These are phyloP conservation scores for Xylaria castorea DNA, from an alignment of 495 filamentous ascomycete species.

Conservation along the genomic window DNA sequence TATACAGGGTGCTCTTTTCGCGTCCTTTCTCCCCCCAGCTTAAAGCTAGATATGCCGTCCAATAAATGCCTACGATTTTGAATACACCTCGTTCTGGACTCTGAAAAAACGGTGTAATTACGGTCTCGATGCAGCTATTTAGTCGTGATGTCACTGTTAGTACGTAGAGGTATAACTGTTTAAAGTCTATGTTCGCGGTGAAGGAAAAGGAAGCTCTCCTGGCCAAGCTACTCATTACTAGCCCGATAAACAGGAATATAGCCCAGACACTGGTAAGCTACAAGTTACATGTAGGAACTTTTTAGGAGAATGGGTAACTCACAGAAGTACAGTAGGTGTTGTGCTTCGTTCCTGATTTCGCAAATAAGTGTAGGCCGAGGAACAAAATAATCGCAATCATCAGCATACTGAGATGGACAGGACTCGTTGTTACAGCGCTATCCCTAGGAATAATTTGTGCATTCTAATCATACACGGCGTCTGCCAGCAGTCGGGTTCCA, in stretches of 20 bases:
- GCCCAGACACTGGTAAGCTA: not conserved
- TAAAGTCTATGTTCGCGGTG: not conserved
- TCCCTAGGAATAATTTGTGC: not conserved
- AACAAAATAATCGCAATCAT: not conserved
- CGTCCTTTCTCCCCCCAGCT: conserved; percentile 95
- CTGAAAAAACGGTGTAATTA: not conserved
- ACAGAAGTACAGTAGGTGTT: not conserved
- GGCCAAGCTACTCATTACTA: too few relatives aligned
- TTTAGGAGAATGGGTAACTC: not conserved
- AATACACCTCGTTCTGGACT: not conserved
- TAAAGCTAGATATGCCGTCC: conserved; percentile 37
- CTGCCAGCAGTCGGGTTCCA: not conserved
- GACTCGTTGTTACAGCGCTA: not conserved
- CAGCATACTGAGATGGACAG: not conserved
- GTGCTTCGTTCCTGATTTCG: not conserved
- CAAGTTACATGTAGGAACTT: not conserved
- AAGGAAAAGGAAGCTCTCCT: not conserved
- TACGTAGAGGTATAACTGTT: too few relatives aligned
- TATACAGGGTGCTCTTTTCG: conserved; percentile 81
- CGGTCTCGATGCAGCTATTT: not conserved
- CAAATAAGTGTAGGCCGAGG: not conserved
- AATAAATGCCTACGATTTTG: not conserved
- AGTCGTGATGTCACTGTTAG: not conserved
- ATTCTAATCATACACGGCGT: not conserved
- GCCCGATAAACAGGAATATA: not conserved